Conservation (phyloP, 768 basidiomycete genomes). For the Termitomyces heimii region DNA sequence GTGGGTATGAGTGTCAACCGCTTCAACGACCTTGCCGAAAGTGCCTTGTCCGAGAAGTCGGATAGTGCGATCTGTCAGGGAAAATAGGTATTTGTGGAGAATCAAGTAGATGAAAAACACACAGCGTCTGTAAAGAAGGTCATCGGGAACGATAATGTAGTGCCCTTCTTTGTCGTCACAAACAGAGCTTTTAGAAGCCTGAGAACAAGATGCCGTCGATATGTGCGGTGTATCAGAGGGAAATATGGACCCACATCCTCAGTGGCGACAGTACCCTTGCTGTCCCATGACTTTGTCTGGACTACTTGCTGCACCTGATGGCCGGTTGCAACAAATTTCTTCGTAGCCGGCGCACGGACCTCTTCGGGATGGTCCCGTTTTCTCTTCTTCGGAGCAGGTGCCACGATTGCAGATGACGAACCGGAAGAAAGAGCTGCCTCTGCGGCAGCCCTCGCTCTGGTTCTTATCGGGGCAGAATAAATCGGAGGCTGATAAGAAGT, state of each 20-base stretch:
- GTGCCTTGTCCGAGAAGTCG: conserved; percentile 93
- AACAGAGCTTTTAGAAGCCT: conserved; percentile 62
- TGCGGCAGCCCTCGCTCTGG: conserved; percentile 80
- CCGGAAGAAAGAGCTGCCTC: conserved; percentile 74
- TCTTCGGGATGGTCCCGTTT: conserved; percentile 75
- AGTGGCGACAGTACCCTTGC: conserved; percentile 54
- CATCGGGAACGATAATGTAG: conserved; percentile 91
- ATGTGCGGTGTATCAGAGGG: conserved; percentile 17
- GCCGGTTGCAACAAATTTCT: conserved; percentile 50
- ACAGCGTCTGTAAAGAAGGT: conserved; percentile 85
- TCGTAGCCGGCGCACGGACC: conserved; percentile 58
- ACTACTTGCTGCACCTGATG: conserved; percentile 45
- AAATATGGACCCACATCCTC: conserved; percentile 54
- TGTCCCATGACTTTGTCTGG: conserved; percentile 61
- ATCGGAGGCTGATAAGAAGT: conserved; percentile 76
- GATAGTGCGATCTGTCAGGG: conserved; percentile 77
- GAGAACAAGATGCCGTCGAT: conserved; percentile 21
- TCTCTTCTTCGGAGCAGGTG: conserved; percentile 78
- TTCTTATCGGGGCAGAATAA: conserved; percentile 73
- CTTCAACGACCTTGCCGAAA: conserved; percentile 98
- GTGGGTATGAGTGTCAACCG: conserved; percentile 71
- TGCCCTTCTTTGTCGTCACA: conserved; percentile 99
- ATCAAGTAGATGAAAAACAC: conserved; percentile 23
- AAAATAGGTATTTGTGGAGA: conserved; percentile 11
- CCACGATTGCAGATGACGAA: conserved; percentile 57